These are phyloP conservation scores for Quercus variabilis DNA, from an alignment of 306 rosid species.

Conservation along the genomic window DNA sequence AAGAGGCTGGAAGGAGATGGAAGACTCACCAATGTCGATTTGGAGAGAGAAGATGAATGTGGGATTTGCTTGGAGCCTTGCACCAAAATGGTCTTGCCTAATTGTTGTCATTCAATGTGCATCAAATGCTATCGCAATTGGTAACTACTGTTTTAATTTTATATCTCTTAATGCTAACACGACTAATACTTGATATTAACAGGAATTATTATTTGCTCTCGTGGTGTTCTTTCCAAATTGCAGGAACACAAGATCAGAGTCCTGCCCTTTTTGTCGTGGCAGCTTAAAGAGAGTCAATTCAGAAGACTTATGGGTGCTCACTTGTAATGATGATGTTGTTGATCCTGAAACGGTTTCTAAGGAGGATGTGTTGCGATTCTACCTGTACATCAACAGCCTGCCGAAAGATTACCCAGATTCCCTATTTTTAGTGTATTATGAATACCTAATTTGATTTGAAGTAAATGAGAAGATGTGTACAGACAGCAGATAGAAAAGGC, in stretches of 20 bases:
- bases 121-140: slow-evolving; percentile 97
- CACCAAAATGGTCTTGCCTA: slow-evolving; percentile 89
- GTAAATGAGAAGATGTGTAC: slow-evolving; percentile 52
- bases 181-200: background rate
- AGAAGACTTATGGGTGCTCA: slow-evolving; percentile 93
- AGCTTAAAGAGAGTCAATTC: slow-evolving; percentile 90
- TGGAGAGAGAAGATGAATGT: slow-evolving; percentile 93
- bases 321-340: slow-evolving; percentile 81
- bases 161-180: background rate
- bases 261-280: slow-evolving; percentile 96
- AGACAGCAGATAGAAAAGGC: slow-evolving; percentile 59
- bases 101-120: slow-evolving; percentile 96
- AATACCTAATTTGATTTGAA: slow-evolving; percentile 60
- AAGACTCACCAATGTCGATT: slow-evolving; percentile 45
- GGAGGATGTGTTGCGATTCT: slow-evolving; percentile 79
- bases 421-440: slow-evolving; percentile 84
- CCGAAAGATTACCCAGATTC: slow-evolving; percentile 93
- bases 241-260: slow-evolving; percentile 83
- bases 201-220: background rate
- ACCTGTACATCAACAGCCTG: slow-evolving; percentile 78
- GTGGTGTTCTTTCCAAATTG: slow-evolving; percentile 12
- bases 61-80: slow-evolving; percentile 97
- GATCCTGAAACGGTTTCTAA: slow-evolving; percentile 77
- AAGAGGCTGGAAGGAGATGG: slow-evolving; percentile 49
- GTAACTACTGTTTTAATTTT: slow-evolving; percentile 33